Evolutionary conservation across 2,329 filamentous ascomycete species (phyloP).

Genomic region (Corinectria fuckeliana): DNA sequence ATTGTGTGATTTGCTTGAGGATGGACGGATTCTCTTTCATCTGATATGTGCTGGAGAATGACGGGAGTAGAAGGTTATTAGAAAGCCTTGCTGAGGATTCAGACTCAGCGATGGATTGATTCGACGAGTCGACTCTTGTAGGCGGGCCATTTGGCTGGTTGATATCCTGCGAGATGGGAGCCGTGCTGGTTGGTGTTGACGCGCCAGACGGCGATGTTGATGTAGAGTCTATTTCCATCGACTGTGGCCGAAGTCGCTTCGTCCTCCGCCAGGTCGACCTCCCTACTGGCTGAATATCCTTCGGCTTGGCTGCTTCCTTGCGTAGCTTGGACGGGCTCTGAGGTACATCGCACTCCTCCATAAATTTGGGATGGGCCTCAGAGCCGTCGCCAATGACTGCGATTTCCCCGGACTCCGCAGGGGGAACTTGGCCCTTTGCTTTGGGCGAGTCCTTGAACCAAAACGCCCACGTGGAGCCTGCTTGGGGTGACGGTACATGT

Average conservation of each 20-base stretch:
- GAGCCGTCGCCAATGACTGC: slow-evolving; percentile 65
- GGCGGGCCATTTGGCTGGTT: slow-evolving; percentile 9
- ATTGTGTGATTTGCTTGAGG: slow-evolving; percentile 67
- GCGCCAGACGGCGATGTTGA: slow-evolving; percentile 38
- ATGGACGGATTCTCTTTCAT: slow-evolving; percentile 73
- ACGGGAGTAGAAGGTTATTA: slow-evolving; percentile 72
- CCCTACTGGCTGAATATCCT: slow-evolving; percentile 38
- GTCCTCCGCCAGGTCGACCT: slow-evolving; percentile 49
- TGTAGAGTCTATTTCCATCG: slow-evolving; percentile 54
- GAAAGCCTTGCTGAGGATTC: slow-evolving; percentile 52
- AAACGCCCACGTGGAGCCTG: slow-evolving; percentile 78
- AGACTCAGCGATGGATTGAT: slow-evolving; percentile 48
- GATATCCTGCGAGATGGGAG: slow-evolving; percentile 24
- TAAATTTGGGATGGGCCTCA: slow-evolving; percentile 59
- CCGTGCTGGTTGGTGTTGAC: slow-evolving; percentile 30
- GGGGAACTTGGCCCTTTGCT: slow-evolving; percentile 39
- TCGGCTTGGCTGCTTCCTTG: slow-evolving; percentile 38
- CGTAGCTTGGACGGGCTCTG: slow-evolving; percentile 44
- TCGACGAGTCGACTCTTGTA: slow-evolving; percentile 28
- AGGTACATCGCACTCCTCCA: slow-evolving; percentile 52
- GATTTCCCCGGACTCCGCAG: slow-evolving; percentile 56
- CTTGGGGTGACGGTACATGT: slow-evolving; percentile 49
- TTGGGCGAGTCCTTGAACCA: slow-evolving; percentile 70
- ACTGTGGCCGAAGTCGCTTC: slow-evolving; percentile 55
- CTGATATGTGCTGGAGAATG: slow-evolving; percentile 72